Percentiles rank a stretch among this genome's conserved stretches.
Evolutionary conservation across 164 flowering plant genomes (phyloP).

Genomic region (Kalanchoe fedtschenkoi): DNA sequence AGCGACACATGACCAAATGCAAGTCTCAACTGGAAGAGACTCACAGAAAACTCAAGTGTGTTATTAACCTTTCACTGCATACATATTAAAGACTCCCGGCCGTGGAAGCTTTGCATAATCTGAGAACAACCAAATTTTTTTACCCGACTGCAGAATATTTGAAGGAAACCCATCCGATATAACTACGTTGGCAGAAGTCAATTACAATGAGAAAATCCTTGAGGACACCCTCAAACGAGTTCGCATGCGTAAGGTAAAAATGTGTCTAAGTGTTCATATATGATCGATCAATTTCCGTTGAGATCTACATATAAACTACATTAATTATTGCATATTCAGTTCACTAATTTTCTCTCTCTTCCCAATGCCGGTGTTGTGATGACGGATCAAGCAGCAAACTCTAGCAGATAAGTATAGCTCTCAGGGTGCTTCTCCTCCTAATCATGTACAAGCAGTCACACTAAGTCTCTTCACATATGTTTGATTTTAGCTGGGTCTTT

Average conservation of each 20-base stretch:
- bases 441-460: neutral
- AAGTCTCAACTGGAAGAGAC: slow-evolving; percentile 26
- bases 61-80: neutral
- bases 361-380: too few relatives aligned
- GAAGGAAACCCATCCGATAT: slow-evolving; percentile 30
- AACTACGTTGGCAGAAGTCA: slow-evolving; percentile 28
- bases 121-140: neutral
- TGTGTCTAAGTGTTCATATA: neutral
- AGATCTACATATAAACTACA: neutral
- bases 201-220: slow-evolving; percentile 28
- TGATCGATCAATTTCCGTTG: neutral
- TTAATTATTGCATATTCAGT: neutral
- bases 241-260: slow-evolving; percentile 24
- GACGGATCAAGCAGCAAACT: neutral
- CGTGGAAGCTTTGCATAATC: neutral
- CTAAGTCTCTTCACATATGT: too few relatives aligned
- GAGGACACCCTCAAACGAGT: slow-evolving; percentile 26
- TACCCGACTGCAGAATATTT: slow-evolving; percentile 21
- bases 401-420: slow-evolving; percentile 1
- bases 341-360: neutral
- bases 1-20: slow-evolving; percentile 24
- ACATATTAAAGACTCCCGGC: neutral
- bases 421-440: slow-evolving; percentile 1
- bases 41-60: slow-evolving; percentile 32
- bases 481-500: too few relatives aligned